Percentiles rank a stretch among this genome's conserved stretches.
Conservation (phyloP, 1,284 basidiomycete species). For the Neotropicomus parvogracilis region DNA sequence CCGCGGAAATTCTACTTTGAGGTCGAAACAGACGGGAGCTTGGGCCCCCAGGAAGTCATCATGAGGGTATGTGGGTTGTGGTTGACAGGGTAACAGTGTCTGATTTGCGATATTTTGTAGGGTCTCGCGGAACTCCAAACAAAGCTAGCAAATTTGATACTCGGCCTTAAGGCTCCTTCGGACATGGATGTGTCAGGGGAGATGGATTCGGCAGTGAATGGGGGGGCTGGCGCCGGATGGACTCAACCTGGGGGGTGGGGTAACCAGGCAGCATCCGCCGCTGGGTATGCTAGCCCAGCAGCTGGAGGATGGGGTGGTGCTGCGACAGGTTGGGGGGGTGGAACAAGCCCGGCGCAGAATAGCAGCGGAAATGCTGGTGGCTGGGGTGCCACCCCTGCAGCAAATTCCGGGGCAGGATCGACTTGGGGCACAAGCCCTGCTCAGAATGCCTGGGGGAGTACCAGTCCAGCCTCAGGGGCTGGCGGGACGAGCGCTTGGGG, state of each 20-base stretch:
- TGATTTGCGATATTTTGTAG: constrained; percentile 36
- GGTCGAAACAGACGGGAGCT: constrained; percentile 87
- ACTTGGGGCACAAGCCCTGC: constrained; percentile 40
- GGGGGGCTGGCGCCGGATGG: constrained; percentile 31
- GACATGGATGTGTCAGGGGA: constrained; percentile 49
- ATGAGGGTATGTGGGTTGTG: constrained; percentile 56
- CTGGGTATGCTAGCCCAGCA: constrained; percentile 35
- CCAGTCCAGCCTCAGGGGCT: constrained; percentile 33
- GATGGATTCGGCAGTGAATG: constrained; percentile 33
- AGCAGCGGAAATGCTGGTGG: constrained; percentile 18
- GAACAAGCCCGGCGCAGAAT: constrained; percentile 32
- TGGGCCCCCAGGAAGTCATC: constrained; percentile 85
- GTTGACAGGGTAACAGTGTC: not conserved
- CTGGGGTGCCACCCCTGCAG: constrained; percentile 30
- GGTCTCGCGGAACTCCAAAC: constrained; percentile 78
- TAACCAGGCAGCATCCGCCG: constrained; percentile 25
- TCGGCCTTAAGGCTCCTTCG: constrained; percentile 65
- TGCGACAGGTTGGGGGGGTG: constrained; percentile 25
- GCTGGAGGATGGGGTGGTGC: constrained; percentile 37
- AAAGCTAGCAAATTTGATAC: constrained; percentile 78
- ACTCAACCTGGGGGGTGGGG: constrained; percentile 18
- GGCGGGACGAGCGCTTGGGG: constrained; percentile 30
- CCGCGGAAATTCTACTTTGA: constrained; percentile 89
- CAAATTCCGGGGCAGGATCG: constrained; percentile 25
- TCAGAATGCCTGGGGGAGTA: constrained; percentile 28